Base-by-base conservation (phyloP, 2,329 filamentous ascomycete species). In the Biscogniauxia marginata region DNA sequence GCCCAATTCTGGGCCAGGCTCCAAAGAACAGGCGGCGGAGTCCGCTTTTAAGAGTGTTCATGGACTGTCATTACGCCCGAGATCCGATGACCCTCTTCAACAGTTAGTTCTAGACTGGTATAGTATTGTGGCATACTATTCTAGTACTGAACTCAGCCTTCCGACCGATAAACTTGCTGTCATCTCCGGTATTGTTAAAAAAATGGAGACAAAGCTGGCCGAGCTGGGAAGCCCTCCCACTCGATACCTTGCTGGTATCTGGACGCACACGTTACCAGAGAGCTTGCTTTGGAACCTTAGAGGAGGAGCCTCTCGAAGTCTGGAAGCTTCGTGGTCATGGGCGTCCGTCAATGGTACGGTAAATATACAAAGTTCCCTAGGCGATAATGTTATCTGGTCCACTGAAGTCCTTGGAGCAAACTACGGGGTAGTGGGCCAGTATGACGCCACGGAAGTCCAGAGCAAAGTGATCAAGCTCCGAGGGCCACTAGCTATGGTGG, bases 71-170 rank as follows among this genome's bases (percentile, higher is more conserved):
- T 52, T 45, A 19, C 22, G 18, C 9, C 20, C 3, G 3, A 3
- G 6, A 6, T 16, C 30, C 7, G 34, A 24, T 18, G 22, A 44
- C 3, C 50, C 50, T 19, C 13, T 13, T 7, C 50, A 30, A n/a
- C 50, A 46, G 50, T 8, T 52, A 13, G 8, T 45, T 4, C 22
- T 52, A 6, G 50, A 52, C 20, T 52, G 50, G 50, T 52, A 46
- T 16, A n/a, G 50, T 7, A 34, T 52, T n/a, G 39, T 46, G 19
- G 20, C 20, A 34, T 22, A 52, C 19, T 52, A 52, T 30, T 18
- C 11, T 3, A 20, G 19, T 21, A 25, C 5, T 7, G 34, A 52
- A 5, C 18, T n/a, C 39, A 19, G 6, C 9, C 3, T 8, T 4
- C 21, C 39, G 3, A 20, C n/a, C 2, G 50, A 52, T 21, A 52